These are phyloP conservation scores for Isabelozyma rhagii DNA, from an alignment of 805 yeast species.

Conservation along the genomic window DNA sequence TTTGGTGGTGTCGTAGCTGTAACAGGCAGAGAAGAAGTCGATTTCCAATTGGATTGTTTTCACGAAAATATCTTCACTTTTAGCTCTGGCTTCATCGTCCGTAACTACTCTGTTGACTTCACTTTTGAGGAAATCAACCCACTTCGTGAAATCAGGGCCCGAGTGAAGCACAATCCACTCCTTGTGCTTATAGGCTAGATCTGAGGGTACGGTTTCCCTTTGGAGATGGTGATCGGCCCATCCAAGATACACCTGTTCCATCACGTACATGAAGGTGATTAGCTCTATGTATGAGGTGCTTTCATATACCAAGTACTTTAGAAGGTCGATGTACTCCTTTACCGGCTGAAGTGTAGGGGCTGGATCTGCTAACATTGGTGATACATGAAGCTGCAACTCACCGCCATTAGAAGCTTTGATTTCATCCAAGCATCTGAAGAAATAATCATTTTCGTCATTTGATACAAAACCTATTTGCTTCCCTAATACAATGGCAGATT, in stretches of 20 bases:
- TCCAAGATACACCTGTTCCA: constrained; percentile 49
- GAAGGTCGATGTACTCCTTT: constrained; percentile 29
- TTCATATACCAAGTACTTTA: constrained; percentile 25
- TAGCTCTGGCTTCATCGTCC: constrained; percentile 14
- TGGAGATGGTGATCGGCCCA: constrained; percentile 45
- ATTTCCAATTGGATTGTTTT: constrained; percentile 38
- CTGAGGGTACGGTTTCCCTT: constrained; percentile 11
- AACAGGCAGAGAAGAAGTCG: constrained; percentile 48
- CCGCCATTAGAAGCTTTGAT: constrained; percentile 14
- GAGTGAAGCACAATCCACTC: constrained; percentile 54
- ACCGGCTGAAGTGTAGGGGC: constrained; percentile 30
- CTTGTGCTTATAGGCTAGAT: constrained; percentile 42
- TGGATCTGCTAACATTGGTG: constrained; percentile 12
- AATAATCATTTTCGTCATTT: constrained; percentile 48
- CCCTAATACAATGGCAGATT: constrained; percentile 38
- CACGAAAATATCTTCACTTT: constrained; percentile 23
- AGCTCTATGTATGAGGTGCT: constrained; percentile 36
- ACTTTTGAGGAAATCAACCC: constrained; percentile 44
- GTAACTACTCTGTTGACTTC: constrained; percentile 41
- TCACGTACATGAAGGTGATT: constrained; percentile 42
- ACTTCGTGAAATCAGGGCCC: constrained; percentile 43
- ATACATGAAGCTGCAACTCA: constrained; percentile 16
- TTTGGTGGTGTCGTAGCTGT: constrained; percentile 13
- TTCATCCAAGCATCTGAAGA: constrained; percentile 22
- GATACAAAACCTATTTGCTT: constrained; percentile 52